Conservation (phyloP, 305 asterid species). For the Fraxinus paxiana region DNA sequence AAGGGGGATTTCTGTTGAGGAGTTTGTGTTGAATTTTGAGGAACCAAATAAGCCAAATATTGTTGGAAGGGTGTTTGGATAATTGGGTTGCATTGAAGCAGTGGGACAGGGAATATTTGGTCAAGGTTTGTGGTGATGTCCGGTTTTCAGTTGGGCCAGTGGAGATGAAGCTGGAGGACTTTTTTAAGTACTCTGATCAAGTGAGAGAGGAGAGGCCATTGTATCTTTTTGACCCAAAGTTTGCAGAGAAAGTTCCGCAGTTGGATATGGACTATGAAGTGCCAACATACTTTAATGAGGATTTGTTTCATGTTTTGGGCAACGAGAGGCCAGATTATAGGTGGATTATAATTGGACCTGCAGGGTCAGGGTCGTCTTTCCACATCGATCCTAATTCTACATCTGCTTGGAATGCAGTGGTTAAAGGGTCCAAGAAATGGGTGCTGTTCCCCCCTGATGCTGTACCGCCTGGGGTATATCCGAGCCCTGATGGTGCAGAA, state of each 20-base stretch:
- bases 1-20: conserved; percentile 65
- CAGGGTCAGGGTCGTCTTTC: conserved; percentile 96
- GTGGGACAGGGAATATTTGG: conserved; percentile 74
- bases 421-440: conserved; percentile 95
- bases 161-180: conserved; percentile 75
- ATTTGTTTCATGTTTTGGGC: conserved; percentile 79
- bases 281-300: conserved; percentile 71
- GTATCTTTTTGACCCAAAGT: conserved; percentile 89
- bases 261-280: conserved; percentile 69
- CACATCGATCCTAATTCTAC: conserved; percentile 97
- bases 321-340: conserved; percentile 80
- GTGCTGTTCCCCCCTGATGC: conserved; percentile 87
- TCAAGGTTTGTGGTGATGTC: conserved; percentile 55
- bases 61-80: conserved; percentile 81
- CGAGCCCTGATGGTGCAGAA: conserved; percentile 94
- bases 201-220: conserved; percentile 84
- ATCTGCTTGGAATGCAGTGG: conserved; percentile 96
- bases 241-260: conserved; percentile 65
- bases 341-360: conserved; percentile 93
- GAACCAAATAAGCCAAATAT: conserved; percentile 76
- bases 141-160: conserved; percentile 76
- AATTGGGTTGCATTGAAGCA: conserved; percentile 64
- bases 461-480: conserved; percentile 93
- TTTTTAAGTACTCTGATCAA: conserved; percentile 69
- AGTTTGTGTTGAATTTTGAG: conserved; percentile 67